Percentiles rank a stretch among this genome's conserved stretches.
These are phyloP conservation scores for Scytalidium sp. DNA, from an alignment of 2,329 filamentous ascomycete species.

Conservation along the genomic window DNA sequence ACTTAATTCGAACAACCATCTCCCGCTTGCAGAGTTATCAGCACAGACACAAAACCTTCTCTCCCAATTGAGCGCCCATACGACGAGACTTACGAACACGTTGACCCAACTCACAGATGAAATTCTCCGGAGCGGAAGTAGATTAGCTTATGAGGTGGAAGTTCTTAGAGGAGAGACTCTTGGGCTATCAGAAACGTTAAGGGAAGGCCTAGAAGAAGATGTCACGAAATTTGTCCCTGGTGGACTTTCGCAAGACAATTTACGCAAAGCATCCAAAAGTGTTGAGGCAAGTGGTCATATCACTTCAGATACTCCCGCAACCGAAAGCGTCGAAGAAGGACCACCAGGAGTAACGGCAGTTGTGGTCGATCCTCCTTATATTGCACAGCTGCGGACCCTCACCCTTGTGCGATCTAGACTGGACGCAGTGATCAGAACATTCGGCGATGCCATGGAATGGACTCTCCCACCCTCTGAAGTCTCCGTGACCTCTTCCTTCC, in stretches of 20 bases:
- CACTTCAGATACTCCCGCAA: constrained; percentile 23
- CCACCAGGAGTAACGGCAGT: constrained; percentile 9
- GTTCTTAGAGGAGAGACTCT: constrained; percentile 84
- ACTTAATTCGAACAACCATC: constrained; percentile 23
- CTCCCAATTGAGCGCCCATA: constrained; percentile 85
- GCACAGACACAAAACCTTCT: constrained; percentile 80
- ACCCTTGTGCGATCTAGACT: constrained; percentile 80
- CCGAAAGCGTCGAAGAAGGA: constrained; percentile 17
- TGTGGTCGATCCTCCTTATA: constrained; percentile 58
- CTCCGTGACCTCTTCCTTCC: constrained; percentile 78
- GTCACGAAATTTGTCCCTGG: constrained; percentile 68
- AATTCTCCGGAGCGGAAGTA: constrained; percentile 82
- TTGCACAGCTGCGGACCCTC: constrained; percentile 77
- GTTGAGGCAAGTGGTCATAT: constrained; percentile 20
- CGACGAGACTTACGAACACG: constrained; percentile 73
- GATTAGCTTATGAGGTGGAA: constrained; percentile 92
- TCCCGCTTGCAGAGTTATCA: constrained; percentile 73
- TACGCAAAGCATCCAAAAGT: constrained; percentile 14
- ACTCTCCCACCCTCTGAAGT: constrained; percentile 85
- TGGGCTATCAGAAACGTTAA: constrained; percentile 74
- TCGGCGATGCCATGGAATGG: constrained; percentile 95
- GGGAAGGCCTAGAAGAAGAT: constrained; percentile 68
- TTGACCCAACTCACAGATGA: constrained; percentile 92
- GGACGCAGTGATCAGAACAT: constrained; percentile 84
- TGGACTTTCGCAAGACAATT: constrained; percentile 28